Evolutionary conservation across 768 basidiomycete genomes (phyloP).

Genomic region (Amylocystis lapponica): DNA sequence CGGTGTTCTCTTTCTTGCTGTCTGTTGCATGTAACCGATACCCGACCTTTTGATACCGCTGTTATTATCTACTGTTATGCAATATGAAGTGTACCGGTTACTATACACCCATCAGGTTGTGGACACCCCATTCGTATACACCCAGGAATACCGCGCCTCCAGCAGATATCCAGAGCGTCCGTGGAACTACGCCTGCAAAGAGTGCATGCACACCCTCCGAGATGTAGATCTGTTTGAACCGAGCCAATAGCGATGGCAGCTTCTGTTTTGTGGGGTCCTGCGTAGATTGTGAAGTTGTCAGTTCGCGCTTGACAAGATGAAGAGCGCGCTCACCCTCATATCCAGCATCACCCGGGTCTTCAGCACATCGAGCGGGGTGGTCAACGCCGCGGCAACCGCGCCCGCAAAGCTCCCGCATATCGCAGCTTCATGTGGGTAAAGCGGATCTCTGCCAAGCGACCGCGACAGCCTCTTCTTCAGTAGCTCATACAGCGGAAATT

Average conservation of each 20-base stretch:
- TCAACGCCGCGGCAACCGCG: conserved; percentile 81
- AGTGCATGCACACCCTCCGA: conserved; percentile 70
- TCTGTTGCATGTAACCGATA: no score
- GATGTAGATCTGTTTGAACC: conserved; percentile 61
- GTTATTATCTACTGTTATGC: neutral
- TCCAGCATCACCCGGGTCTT: conserved; percentile 98
- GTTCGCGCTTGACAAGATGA: neutral
- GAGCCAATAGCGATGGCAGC: conserved; percentile 48
- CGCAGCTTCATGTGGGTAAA: conserved; percentile 74
- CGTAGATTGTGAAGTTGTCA: neutral
- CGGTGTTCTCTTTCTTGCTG: no score
- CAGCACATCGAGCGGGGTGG: conserved; percentile 93
- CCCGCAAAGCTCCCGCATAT: conserved; percentile 89
- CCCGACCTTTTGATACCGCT: no score
- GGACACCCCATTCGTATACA: conserved; percentile 82
- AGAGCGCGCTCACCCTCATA: conserved; percentile 49
- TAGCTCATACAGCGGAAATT: conserved; percentile 92
- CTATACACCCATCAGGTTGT: conserved; percentile 35
- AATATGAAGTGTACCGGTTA: neutral
- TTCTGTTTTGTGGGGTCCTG: conserved; percentile 46
- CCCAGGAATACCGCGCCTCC: conserved; percentile 97
- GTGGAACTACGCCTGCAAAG: conserved; percentile 82
- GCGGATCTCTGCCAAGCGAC: conserved; percentile 44
- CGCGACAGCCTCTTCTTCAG: conserved; percentile 66
- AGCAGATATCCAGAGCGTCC: conserved; percentile 94